A percentile compares a stretch with the other conserved stretches of the same genome.
These are phyloP conservation scores for Clarkia xantiana DNA, from an alignment of 345 rosid species.

Conservation along the genomic window DNA sequence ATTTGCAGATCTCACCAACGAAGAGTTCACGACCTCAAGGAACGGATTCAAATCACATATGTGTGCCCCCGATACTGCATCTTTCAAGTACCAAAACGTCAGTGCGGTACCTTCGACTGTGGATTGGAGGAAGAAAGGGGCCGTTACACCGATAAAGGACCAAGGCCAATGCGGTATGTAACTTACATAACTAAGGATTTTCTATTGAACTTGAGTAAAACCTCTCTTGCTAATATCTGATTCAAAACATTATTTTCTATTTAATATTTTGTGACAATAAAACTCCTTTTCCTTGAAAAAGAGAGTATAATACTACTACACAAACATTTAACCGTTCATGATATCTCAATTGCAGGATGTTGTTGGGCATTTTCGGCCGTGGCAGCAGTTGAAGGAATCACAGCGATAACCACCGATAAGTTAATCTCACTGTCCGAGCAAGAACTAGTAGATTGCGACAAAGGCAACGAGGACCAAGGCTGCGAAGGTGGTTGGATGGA, in stretches of 20 bases:
- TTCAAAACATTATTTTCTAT: neutral
- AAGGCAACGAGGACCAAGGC: constrained; percentile 3
- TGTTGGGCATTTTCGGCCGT: constrained; percentile 23
- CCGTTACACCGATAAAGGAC: constrained; percentile 27
- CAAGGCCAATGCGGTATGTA: constrained; percentile 33
- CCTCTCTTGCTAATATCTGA: neutral
- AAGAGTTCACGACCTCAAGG: constrained; percentile 24
- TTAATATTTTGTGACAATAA: too few relatives aligned
- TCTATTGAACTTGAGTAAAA: too few relatives aligned
- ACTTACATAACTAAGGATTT: too few relatives aligned
- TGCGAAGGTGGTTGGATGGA: constrained; percentile 24
- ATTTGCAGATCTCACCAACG: constrained; percentile 31
- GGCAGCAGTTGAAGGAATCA: constrained; percentile 15
- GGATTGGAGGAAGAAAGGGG: constrained; percentile 41
- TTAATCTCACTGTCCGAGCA: constrained; percentile 14
- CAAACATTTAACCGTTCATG: too few relatives aligned
- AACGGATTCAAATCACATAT: constrained; percentile 21
- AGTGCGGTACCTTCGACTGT: constrained; percentile 16
- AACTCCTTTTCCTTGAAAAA: too few relatives aligned
- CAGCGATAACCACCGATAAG: constrained; percentile 5
- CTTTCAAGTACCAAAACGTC: constrained; percentile 23
- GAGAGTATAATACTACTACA: too few relatives aligned
- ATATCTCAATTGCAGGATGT: constrained; percentile 6
- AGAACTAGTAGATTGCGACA: constrained; percentile 16
- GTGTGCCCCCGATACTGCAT: neutral